Base-by-base conservation (phyloP, 257 asterid species). In the Fraxinus cuspidata region DNA sequence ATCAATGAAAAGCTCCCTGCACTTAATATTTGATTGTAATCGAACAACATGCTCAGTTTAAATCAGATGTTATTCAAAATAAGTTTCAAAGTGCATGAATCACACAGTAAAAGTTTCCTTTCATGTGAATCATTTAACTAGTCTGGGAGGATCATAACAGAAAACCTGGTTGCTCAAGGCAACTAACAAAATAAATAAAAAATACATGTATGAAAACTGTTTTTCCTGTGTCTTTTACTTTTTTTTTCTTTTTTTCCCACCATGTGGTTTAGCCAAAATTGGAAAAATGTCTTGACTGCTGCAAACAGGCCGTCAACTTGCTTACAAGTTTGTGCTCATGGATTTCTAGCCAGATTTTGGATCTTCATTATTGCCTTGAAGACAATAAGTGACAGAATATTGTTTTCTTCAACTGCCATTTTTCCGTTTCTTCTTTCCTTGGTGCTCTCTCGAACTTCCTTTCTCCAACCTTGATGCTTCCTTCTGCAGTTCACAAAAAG, bases 401-500 rank as follows among this genome's bases (percentile, higher is more conserved):
- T 49, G 18, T 71, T 28, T 11, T 70, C 69, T 77, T 88, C 87
- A 89, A 77, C 84, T 73, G 68, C 75, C 84, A 35, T 74, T 80
- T 81, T 79, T 83, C 64, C 80, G 82, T 73, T 89, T 91, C 87
- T 83, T 87, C 85, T 79, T 84, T 74, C 83, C 71, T 0, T 2
- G 81, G 73, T 81, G 75, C 81, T 44, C 82, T 63, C 66, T 37
- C 1, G 85, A 70, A 34, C 74, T 84, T 72, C 72, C 82, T 72
- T 53, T 83, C 70, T 75, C 82, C 73, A 29, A 4, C 68, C 79
- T 73, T 10, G 80, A 37, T 21, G 31, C 35, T 70, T 76, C 92
- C 86, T 80, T 81, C 85, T 77, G 82, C 60, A 70, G 70, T 73
- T 81, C 63, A 27, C 13, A 32, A 51, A 51, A 51, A 80, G 64